Base-by-base conservation (phyloP, 2,329 filamentous ascomycete species). In the Ophiostoma ulmi region DNA sequence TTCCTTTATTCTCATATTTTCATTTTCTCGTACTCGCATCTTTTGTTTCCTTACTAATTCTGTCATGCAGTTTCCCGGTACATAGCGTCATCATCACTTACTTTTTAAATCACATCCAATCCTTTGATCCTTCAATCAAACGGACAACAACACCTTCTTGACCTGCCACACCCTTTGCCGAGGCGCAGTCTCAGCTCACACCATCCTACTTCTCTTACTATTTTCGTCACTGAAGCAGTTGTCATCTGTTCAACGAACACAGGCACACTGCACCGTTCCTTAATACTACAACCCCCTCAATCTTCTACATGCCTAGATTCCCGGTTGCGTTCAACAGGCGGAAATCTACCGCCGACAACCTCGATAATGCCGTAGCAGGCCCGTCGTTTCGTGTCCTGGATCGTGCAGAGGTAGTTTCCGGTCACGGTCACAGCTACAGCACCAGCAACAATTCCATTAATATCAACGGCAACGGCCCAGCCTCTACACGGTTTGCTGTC, bases 341-440 rank as follows among this genome's bases (percentile, higher is more conserved):
- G 82, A 88, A 85, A 81, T 86, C 85, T 73, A 83, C 84, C 82
- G 84, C 83, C 73, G 83, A 86, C 74, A 85, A 83, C 74, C 78
- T 84, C 73, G 83, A 86, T 73, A 82, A 87, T 84, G 84, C 82
- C 75, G 76, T 81, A 78, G 78, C 81, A 73, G 82, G 83, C 71
- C 81, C 84, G 26, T 87, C 86, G 1, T 88, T 88, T 76, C 84
- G 86, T 68, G 86, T 88, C 35, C 79, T 88, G 48, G 86, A 88
- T 72, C 82, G 86, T 73, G 79, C 80, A 67, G 83, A 87, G 73
- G 78, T 82, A 67, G 73, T 77, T 20, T 76, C 77, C 68, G 80
- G 79, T 4, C 39, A 44, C 65, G 79, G 79, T 44, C 86, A 82
- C 73, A 81, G 83, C 2, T 20, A 44, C 39, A 80, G 65, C 65